A percentile compares a stretch with the other conserved stretches of the same genome.
Conservation (phyloP, 163 green algal species). For the Prototheca stagnorum region DNA sequence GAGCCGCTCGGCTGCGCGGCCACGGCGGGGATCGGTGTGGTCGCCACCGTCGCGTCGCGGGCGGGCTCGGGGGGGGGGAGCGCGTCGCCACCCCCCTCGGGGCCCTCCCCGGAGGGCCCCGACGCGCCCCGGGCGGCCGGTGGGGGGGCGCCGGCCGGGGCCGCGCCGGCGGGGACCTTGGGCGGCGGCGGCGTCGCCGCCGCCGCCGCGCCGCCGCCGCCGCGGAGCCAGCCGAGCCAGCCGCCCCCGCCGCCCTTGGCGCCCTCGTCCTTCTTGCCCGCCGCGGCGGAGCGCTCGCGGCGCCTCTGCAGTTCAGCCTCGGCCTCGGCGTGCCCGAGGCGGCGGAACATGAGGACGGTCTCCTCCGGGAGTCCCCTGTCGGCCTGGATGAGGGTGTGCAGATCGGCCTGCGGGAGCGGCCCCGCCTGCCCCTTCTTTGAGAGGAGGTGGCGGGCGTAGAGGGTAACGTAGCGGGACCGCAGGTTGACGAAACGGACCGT, state of each 20-base stretch:
- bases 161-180: background rate
- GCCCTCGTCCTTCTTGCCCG: conserved; percentile 13
- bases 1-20: conserved; percentile 3
- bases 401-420: conserved; percentile 3
- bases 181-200: too few species aligned
- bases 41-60: too few species aligned
- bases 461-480: conserved; percentile 47
- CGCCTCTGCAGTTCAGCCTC: conserved; percentile 20
- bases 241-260: conserved; percentile 4
- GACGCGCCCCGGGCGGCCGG: background rate
- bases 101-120: too few species aligned
- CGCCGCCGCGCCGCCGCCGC: background rate
- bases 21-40: too few species aligned
- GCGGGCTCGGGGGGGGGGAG: too few species aligned
- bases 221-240: conserved; percentile 33
- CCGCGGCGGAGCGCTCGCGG: conserved; percentile 13
- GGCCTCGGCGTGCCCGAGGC: conserved; percentile 21
- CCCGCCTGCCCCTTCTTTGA: background rate
- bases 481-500: conserved; percentile 23
- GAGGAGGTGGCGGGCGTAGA: conserved; percentile 45
- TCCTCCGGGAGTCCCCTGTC: conserved; percentile 44
- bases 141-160: background rate
- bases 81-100: background rate
- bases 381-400: conserved; percentile 25
- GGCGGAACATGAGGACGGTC: conserved; percentile 58